Evolutionary conservation across 768 basidiomycete genomes (phyloP).

Genomic region (Tremella mesenterica): DNA sequence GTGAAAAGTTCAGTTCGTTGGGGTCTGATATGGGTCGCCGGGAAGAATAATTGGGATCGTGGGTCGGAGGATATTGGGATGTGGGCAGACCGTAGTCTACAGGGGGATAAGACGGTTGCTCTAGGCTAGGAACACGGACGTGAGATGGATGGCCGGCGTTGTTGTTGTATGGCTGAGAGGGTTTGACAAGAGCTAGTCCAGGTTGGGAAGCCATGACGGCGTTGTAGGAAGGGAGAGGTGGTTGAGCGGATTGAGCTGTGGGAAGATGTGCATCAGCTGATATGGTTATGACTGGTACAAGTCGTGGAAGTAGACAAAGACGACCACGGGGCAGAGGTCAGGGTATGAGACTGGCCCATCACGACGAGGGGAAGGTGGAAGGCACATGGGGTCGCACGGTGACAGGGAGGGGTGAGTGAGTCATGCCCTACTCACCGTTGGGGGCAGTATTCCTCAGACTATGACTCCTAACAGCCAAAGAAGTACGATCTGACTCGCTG

Average conservation of each 20-base stretch:
- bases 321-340: too few relatives aligned
- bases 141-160: slow-evolving; percentile 10
- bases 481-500: too few relatives aligned
- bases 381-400: not conserved
- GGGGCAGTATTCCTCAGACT: slow-evolving; percentile 23
- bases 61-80: slow-evolving; percentile 7
- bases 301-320: too few relatives aligned
- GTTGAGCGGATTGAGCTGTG: slow-evolving; percentile 5
- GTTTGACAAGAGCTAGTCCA: slow-evolving; percentile 7
- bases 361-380: too few relatives aligned
- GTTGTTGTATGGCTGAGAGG: slow-evolving; percentile 18
- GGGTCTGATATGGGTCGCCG: slow-evolving; percentile 33
- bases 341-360: too few relatives aligned
- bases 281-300: too few relatives aligned
- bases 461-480: slow-evolving; percentile 16
- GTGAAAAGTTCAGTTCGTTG: slow-evolving; percentile 28
- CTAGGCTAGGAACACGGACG: slow-evolving; percentile 18
- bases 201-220: slow-evolving; percentile 29
- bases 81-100: slow-evolving; percentile 32
- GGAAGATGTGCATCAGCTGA: too few relatives aligned
- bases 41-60: slow-evolving; percentile 17
- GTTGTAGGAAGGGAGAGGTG: slow-evolving; percentile 32
- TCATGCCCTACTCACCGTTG: slow-evolving; percentile 6
- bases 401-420: not conserved
- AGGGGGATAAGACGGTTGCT: slow-evolving; percentile 33